phyloP scores from a whole-genome alignment of 805 yeast species.

The Barnettozyma sp. region DNA sequence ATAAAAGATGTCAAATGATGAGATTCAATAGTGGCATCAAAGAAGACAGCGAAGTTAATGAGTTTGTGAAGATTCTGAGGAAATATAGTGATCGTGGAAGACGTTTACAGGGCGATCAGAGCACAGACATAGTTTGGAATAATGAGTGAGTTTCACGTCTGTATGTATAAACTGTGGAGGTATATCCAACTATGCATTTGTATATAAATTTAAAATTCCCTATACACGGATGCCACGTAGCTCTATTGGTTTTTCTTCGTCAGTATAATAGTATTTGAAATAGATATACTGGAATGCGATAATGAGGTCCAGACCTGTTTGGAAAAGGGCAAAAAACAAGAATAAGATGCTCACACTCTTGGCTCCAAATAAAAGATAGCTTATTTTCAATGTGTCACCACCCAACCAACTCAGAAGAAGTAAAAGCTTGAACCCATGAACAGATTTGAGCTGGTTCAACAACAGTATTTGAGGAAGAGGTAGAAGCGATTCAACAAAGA shows the following conservation, averaged over 20 bases:
- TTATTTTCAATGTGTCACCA: conserved; percentile 76
- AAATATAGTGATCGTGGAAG: conserved; percentile 26
- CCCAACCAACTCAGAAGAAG: conserved; percentile 79
- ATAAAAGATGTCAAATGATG: conserved; percentile 23
- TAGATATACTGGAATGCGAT: conserved; percentile 69
- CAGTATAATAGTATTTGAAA: conserved; percentile 38
- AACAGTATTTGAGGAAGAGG: conserved; percentile 77
- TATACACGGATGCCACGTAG: conserved; percentile 9
- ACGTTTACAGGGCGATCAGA: conserved; percentile 4
- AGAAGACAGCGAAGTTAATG: conserved; percentile 16
- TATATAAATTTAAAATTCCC: background rate
- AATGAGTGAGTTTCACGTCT: too few relatives aligned
- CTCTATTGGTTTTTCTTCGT: conserved; percentile 7
- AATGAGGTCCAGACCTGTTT: conserved; percentile 65
- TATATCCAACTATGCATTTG: too few relatives aligned
- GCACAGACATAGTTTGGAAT: conserved; percentile 19
- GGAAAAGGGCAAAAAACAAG: conserved; percentile 66
- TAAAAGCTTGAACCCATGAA: conserved; percentile 73
- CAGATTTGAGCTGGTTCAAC: conserved; percentile 55
- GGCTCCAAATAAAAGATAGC: conserved; percentile 72
- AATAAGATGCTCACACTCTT: conserved; percentile 58
- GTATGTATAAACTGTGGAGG: too few relatives aligned
- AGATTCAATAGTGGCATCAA: conserved; percentile 19
- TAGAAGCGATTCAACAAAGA: conserved; percentile 63
- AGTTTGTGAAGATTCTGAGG: conserved; percentile 24